Percentiles rank a stretch among this genome's conserved stretches.
Conservation (phyloP, 2,329 filamentous ascomycete species). For the Atkinsonella hypoxylon region DNA sequence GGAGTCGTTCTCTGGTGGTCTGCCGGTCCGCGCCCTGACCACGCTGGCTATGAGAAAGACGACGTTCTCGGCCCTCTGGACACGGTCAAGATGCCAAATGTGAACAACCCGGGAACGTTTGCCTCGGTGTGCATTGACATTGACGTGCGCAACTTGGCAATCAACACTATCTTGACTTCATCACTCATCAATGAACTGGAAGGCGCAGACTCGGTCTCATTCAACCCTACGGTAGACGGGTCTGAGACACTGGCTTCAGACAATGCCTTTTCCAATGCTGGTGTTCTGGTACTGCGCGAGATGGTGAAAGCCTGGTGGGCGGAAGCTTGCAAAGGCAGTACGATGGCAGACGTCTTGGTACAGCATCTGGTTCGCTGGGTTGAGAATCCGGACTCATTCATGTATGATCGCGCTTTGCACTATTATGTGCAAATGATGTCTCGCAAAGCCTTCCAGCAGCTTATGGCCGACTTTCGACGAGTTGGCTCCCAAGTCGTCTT, state of each 20-base stretch:
- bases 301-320: conserved; percentile 99
- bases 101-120: conserved; percentile 90
- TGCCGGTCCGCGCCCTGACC: conserved; percentile 71
- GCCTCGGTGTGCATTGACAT: conserved; percentile 94
- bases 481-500: conserved; percentile 96
- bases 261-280: conserved; percentile 84
- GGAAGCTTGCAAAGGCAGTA: conserved; percentile 79
- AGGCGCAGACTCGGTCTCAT: conserved; percentile 72
- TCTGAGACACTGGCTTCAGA: conserved; percentile 60
- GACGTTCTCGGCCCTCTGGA: conserved; percentile 76
- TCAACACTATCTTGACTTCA: conserved; percentile 95
- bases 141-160: conserved; percentile 84
- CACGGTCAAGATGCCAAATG: conserved; percentile 77
- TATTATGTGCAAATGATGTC: conserved; percentile 99
- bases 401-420: conserved; percentile 88
- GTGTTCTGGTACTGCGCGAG: conserved; percentile 80
- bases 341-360: conserved; percentile 95
- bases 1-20: conserved; percentile 98
- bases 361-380: conserved; percentile 97
- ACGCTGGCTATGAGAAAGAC: conserved; percentile 91
- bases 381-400: conserved; percentile 80
- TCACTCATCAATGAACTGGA: conserved; percentile 95
- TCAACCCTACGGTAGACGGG: conserved; percentile 46
- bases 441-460: conserved; percentile 87
- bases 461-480: conserved; percentile 92